phyloP scores from a whole-genome alignment of 2,329 filamentous ascomycete species.

The Albifimbria verrucaria region DNA sequence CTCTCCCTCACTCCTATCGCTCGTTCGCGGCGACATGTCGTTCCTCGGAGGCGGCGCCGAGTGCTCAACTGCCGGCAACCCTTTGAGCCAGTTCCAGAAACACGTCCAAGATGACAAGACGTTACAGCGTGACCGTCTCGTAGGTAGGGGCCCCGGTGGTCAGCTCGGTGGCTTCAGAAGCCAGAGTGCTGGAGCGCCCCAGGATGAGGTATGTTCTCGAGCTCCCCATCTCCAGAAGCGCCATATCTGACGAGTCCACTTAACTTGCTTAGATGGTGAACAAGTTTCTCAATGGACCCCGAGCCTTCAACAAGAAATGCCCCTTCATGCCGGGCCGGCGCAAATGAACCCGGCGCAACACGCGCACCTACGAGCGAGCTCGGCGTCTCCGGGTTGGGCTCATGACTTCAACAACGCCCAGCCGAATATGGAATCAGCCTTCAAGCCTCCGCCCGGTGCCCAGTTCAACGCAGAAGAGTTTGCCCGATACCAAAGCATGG shows the following conservation, averaged over 20 bases:
- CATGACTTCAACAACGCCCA: slow-evolving; percentile 54
- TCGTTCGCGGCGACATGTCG: slow-evolving; percentile 62
- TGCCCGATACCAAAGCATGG: slow-evolving; percentile 76
- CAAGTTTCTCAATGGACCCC: slow-evolving; percentile 82
- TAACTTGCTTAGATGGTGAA: slow-evolving; percentile 73
- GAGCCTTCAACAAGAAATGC: slow-evolving; percentile 52
- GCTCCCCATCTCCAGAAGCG: too few species aligned
- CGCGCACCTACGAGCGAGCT: slow-evolving; percentile 50
- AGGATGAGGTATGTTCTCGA: slow-evolving; percentile 62
- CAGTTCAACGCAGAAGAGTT: slow-evolving; percentile 84
- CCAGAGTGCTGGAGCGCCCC: slow-evolving; percentile 62
- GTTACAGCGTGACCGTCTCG: slow-evolving; percentile 84
- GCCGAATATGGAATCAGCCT: slow-evolving; percentile 68
- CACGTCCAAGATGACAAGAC: slow-evolving; percentile 96
- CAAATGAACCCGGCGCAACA: slow-evolving; percentile 48
- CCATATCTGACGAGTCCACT: too few species aligned
- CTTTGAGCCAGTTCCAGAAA: slow-evolving; percentile 95
- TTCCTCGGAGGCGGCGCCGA: slow-evolving; percentile 93
- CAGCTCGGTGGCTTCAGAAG: slow-evolving; percentile 76
- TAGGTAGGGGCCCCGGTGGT: slow-evolving; percentile 68
- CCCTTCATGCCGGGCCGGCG: slow-evolving; percentile 45
- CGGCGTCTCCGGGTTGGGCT: slow-evolving; percentile 53
- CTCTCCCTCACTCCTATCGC: slow-evolving; percentile 5
- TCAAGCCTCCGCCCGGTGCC: slow-evolving; percentile 54
- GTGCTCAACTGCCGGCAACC: slow-evolving; percentile 94